phyloP scores from a whole-genome alignment of 176 grass and related monocot genomes.

The Saccharum spontaneum region DNA sequence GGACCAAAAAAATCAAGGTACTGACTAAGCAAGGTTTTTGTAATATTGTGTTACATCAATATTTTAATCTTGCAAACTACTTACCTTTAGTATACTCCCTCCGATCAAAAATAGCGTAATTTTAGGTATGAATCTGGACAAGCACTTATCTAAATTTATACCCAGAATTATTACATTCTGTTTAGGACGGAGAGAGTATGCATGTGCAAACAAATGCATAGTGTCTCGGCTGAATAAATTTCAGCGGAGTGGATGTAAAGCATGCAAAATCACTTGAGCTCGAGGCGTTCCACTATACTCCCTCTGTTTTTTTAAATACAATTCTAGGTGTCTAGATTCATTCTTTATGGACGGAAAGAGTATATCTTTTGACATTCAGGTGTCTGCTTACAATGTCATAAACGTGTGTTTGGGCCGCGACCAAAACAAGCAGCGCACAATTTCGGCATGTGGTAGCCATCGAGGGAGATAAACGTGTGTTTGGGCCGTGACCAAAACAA shows the following conservation, averaged over 20 bases:
- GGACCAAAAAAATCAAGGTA: background rate
- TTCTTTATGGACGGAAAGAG: no score
- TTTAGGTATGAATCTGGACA: no score
- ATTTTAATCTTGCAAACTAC: background rate
- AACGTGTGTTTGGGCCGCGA: background rate
- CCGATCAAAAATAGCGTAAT: no score
- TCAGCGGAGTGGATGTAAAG: background rate
- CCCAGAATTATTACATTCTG: no score
- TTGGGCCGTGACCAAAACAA: background rate
- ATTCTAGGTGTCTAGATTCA: no score
- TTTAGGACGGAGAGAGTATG: background rate
- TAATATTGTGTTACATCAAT: background rate
- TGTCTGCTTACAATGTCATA: background rate
- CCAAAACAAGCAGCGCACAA: background rate
- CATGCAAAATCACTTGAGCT: background rate
- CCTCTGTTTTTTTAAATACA: no score
- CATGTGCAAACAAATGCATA: background rate
- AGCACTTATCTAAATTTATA: no score
- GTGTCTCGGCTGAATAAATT: background rate
- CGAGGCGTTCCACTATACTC: background rate
- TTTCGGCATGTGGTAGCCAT: background rate
- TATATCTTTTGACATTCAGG: no score
- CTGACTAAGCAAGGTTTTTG: background rate
- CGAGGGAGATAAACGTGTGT: background rate
- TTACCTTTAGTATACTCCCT: no score